These are phyloP conservation scores for Chlamydomonas sp. DNA, from an alignment of 139 green algal genomes.

Conservation along the genomic window DNA sequence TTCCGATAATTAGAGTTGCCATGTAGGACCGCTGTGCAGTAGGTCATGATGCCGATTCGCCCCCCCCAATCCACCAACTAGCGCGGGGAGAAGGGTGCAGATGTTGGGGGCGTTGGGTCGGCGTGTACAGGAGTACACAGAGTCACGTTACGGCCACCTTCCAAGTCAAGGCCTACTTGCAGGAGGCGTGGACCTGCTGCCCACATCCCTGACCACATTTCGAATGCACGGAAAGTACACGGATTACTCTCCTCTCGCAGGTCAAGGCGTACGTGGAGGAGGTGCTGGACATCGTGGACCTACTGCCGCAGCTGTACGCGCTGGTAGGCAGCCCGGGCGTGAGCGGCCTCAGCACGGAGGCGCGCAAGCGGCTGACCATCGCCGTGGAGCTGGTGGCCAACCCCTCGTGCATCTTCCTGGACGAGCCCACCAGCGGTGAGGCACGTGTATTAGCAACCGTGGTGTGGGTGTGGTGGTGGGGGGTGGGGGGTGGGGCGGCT, in stretches of 20 bases:
- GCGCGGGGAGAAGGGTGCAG: too few species aligned
- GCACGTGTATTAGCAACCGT: background rate
- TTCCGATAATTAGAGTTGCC: background rate
- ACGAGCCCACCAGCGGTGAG: slow-evolving; percentile 58
- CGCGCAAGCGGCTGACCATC: slow-evolving; percentile 94
- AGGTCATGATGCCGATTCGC: too few species aligned
- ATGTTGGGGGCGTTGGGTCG: too few species aligned
- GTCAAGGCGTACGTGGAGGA: slow-evolving; percentile 67
- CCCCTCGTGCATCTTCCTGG: slow-evolving; percentile 72
- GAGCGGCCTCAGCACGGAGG: slow-evolving; percentile 80
- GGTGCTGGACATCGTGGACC: slow-evolving; percentile 84
- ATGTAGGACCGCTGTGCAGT: too few species aligned
- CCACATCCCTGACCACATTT: background rate
- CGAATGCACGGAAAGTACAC: too few species aligned
- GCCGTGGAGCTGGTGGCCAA: slow-evolving; percentile 92
- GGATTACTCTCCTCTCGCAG: background rate
- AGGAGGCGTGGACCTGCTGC: too few species aligned
- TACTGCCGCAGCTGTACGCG: slow-evolving; percentile 49
- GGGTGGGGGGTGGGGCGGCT: slow-evolving; percentile 87
- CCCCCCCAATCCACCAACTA: too few species aligned
- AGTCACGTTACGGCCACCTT: too few species aligned
- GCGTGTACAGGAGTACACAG: too few species aligned
- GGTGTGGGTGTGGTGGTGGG: background rate
- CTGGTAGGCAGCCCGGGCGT: slow-evolving; percentile 56
- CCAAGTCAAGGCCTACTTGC: too few species aligned